These are phyloP conservation scores for Kodamaea alishanica DNA, from an alignment of 1,139 yeast genomes.

Conservation along the genomic window DNA sequence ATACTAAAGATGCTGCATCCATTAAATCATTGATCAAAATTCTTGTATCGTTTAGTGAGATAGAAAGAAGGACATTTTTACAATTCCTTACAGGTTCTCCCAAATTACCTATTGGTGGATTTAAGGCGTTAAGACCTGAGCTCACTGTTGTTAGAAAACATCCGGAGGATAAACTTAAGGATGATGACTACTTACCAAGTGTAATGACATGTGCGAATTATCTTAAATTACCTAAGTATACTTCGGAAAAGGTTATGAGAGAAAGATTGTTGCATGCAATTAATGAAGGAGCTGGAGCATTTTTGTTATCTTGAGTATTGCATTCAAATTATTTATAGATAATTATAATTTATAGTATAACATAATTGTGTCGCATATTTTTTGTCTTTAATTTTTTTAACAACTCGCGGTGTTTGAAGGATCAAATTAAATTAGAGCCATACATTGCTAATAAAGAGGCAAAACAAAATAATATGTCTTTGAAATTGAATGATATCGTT, in stretches of 20 bases:
- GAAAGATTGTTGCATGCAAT: conserved; percentile 65
- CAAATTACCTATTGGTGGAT: conserved; percentile 90
- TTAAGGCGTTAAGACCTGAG: conserved; percentile 74
- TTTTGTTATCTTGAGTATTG: conserved; percentile 60
- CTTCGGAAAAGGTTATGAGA: conserved; percentile 56
- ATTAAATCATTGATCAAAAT: conserved; percentile 59
- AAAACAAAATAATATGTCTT: conserved; percentile 4
- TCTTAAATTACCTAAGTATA: conserved; percentile 81
- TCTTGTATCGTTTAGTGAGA: conserved; percentile 48
- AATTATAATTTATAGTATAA: background rate
- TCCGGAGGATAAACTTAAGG: conserved; percentile 58
- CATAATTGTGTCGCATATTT: background rate
- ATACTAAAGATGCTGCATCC: conserved; percentile 63
- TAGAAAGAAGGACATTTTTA: conserved; percentile 67
- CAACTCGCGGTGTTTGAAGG: background rate
- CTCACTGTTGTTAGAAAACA: conserved; percentile 84
- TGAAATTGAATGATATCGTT: conserved; percentile 26
- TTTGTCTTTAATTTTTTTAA: background rate
- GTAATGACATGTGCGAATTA: conserved; percentile 99
- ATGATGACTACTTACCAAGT: conserved; percentile 91
- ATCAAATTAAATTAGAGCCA: background rate
- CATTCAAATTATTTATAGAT: conserved; percentile 2
- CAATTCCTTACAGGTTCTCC: conserved; percentile 95
- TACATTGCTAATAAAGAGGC: background rate
- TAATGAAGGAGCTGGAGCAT: conserved; percentile 86